Conservation (phyloP, 2,329 filamentous ascomycete genomes). For the Pseudogymnoascus sp. region DNA sequence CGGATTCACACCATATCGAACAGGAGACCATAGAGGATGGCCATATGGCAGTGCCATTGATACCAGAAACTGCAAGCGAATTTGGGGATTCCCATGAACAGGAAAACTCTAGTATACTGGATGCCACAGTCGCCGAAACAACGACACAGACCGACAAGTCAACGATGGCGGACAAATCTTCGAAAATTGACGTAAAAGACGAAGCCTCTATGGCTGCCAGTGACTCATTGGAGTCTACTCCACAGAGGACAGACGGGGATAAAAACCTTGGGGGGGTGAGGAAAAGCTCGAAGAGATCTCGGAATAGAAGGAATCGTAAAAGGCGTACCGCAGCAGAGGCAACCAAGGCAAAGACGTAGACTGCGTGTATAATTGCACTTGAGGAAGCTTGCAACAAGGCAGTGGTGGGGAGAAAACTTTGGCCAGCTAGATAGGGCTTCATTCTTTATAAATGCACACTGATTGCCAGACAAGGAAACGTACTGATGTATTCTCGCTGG, state of each 20-base stretch:
- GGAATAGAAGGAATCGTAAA: background rate
- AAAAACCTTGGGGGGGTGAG: background rate
- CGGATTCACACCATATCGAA: background rate
- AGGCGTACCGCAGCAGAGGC: background rate
- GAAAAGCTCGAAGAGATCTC: background rate
- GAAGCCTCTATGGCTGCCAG: background rate
- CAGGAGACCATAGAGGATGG: background rate
- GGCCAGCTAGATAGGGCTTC: background rate
- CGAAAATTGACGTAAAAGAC: background rate
- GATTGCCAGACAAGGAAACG: background rate
- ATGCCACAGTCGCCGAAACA: background rate
- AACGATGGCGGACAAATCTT: background rate
- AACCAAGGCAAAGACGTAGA: background rate
- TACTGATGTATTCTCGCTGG: slow-evolving; percentile 1
- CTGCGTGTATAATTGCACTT: background rate
- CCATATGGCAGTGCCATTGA: background rate
- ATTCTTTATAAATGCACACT: background rate
- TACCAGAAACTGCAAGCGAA: background rate
- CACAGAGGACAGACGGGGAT: background rate
- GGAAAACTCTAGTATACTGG: background rate
- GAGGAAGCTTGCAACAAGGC: background rate
- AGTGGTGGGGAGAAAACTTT: background rate
- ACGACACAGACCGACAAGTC: background rate
- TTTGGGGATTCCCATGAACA: background rate
- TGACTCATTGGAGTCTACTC: background rate